Conservation (phyloP, 192 early-diverging fungal genomes). For the Gamsiella multidivaricata region DNA sequence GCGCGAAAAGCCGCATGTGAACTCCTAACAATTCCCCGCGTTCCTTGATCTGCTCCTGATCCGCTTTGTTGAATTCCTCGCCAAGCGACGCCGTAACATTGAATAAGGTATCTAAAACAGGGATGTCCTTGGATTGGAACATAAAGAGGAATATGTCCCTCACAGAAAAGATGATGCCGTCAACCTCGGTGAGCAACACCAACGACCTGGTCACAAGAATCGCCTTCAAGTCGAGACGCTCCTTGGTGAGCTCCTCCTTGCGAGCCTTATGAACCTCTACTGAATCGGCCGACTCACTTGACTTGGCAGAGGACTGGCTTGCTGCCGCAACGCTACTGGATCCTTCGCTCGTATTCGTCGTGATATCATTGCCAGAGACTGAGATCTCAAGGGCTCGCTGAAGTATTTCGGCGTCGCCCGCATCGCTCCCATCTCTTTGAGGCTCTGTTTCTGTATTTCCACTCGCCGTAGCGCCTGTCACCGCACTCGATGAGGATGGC, state of each 20-base stretch:
- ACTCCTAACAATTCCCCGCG: conserved; percentile 53
- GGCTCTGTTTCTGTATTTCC: conserved; percentile 5
- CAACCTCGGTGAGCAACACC: conserved; percentile 60
- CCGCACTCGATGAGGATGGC: not conserved
- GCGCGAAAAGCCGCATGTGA: conserved; percentile 65
- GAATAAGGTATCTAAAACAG: conserved; percentile 36
- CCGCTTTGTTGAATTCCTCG: not conserved
- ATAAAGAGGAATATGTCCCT: conserved; percentile 70
- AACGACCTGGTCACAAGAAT: conserved; percentile 41
- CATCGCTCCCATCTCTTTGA: conserved; percentile 4
- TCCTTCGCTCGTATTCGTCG: conserved; percentile 13
- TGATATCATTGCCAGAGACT: conserved; percentile 1
- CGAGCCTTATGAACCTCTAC: conserved; percentile 10
- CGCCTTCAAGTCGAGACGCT: conserved; percentile 57
- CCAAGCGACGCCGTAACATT: conserved; percentile 12
- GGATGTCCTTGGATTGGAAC: conserved; percentile 57
- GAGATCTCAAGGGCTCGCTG: conserved; percentile 40
- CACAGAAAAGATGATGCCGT: conserved; percentile 73
- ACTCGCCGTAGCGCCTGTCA: not conserved
- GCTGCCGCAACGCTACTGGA: conserved; percentile 33
- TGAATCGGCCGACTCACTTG: not conserved
- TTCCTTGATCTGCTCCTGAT: not conserved
- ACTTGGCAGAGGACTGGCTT: conserved; percentile 42
- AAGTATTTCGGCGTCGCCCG: conserved; percentile 20
- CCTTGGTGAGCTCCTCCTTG: conserved; percentile 42